Base-by-base conservation (phyloP, 495 filamentous ascomycete species). In the Lichenothelia convexa region DNA sequence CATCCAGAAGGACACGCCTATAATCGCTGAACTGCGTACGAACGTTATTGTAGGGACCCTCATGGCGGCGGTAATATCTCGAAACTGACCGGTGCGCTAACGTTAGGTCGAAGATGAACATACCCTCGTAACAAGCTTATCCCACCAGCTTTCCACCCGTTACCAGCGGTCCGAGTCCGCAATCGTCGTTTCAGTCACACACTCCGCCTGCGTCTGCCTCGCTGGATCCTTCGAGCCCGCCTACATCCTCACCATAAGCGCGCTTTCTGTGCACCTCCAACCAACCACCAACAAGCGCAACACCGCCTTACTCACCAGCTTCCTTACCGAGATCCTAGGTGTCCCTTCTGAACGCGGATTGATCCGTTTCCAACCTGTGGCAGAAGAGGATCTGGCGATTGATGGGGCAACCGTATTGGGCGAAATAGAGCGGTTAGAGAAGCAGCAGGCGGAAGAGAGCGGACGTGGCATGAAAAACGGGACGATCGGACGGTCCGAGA, bases 261-360 rank as follows among this genome's bases (percentile, higher is more conserved):
- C 82, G 3, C 64, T 89, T 12, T 66, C 76, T 0, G 64, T 58
- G 2, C 61, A 79, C 35, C 59, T 92, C 22, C 72, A 71, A 16
- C 75, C 83, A 0, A 68, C 76, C 3, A 82, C 71, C 24, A 94
- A 93, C 55, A 80, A 79, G 33, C 74, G 84, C 26, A 86, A 84
- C 56, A 74, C 82, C 3, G 64, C 60, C n/a, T 54, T 92, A 26
- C 68, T 89, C 11, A 73, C 83, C 44, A 58, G 58, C 2, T 75
- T 73, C 47, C 59, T 94, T 44, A 60, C 73, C 12, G 73, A 78
- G 5, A 57, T 71, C 3, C 57, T 92, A 5, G 68, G 71, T 1
- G 80, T 92, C 9, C 23, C 51, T 0, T 48, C 73, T 0, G 56
- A 65, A 0, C 64, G 79, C 20, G 83, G 85, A 0, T 57, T 81